A percentile compares a stretch with the other conserved stretches of the same genome.
Evolutionary conservation across 257 asterid species (phyloP).

Genomic region (Fraxinus anomala): DNA sequence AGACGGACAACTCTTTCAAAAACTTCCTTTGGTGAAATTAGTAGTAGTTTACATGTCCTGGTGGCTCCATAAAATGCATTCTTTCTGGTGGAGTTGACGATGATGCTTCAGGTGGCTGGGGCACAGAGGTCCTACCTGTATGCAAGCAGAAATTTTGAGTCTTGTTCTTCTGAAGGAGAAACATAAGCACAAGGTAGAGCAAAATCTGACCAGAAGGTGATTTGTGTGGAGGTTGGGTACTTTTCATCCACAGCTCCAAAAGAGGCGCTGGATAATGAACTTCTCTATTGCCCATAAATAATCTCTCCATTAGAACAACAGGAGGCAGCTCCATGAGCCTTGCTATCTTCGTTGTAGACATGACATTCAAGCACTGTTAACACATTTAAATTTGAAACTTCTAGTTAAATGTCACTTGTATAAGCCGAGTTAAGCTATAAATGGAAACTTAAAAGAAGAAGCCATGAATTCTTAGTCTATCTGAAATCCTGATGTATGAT

Average conservation of each 20-base stretch:
- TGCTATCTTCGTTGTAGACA: constrained; percentile 55
- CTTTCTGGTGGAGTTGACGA: constrained; percentile 62
- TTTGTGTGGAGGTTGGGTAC: constrained; percentile 63
- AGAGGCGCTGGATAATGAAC: constrained; percentile 70
- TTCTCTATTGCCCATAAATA: constrained; percentile 40
- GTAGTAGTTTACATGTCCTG: constrained; percentile 50
- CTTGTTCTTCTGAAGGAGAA: constrained; percentile 9
- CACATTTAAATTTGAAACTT: constrained; percentile 18
- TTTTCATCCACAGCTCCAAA: constrained; percentile 58
- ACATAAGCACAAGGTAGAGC: constrained; percentile 18
- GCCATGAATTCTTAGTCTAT: constrained; percentile 15
- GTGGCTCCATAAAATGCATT: constrained; percentile 41
- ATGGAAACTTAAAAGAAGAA: constrained; percentile 5
- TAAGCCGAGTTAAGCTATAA: constrained; percentile 19
- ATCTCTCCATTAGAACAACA: constrained; percentile 53
- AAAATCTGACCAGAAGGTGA: constrained; percentile 77
- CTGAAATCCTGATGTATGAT: not conserved
- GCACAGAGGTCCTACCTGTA: constrained; percentile 56
- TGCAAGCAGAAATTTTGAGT: constrained; percentile 11
- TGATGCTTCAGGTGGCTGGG: constrained; percentile 67
- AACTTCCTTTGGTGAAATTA: constrained; percentile 1
- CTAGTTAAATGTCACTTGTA: constrained; percentile 21
- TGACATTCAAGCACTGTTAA: constrained; percentile 47
- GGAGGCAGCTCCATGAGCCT: constrained; percentile 75
- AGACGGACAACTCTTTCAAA: not conserved